Evolutionary conservation across 2,329 filamentous ascomycete genomes (phyloP).

Genomic region (Diaporthe sp.): DNA sequence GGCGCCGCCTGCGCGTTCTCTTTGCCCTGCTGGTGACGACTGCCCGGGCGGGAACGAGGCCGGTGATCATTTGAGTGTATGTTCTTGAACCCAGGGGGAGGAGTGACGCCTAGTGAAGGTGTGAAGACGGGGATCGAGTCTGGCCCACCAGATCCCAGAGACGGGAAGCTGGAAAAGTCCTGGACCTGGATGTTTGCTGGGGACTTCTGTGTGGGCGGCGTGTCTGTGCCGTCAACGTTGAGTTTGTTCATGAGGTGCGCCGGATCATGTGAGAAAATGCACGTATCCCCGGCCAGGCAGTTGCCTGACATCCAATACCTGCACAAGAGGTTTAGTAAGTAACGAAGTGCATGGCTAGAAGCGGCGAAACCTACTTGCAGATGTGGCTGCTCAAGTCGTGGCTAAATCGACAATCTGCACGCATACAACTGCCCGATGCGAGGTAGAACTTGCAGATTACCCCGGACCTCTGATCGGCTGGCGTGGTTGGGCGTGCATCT

Average conservation of each 20-base stretch:
- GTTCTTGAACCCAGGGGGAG: constrained; percentile 79
- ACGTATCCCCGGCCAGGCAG: constrained; percentile 92
- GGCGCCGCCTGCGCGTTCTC: constrained; percentile 77
- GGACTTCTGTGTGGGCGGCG: constrained; percentile 73
- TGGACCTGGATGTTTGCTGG: constrained; percentile 82
- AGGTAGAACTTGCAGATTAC: constrained; percentile 98
- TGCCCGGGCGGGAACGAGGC: constrained; percentile 85
- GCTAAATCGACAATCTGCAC: constrained; percentile 96
- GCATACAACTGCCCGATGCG: constrained; percentile 93
- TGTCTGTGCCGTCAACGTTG: constrained; percentile 77
- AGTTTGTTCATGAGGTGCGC: constrained; percentile 87
- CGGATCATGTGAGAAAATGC: constrained; percentile 97
- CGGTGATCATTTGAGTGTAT: constrained; percentile 75
- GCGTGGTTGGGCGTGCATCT: constrained; percentile 81
- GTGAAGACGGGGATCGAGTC: constrained; percentile 71
- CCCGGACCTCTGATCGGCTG: constrained; percentile 82
- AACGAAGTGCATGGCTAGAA: constrained; percentile 19
- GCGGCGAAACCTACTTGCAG: constrained; percentile 89
- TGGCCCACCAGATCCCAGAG: constrained; percentile 73
- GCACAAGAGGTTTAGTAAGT: constrained; percentile 33
- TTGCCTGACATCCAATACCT: constrained; percentile 98
- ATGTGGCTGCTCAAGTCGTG: constrained; percentile 96
- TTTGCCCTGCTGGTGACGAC: constrained; percentile 78
- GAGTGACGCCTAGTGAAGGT: constrained; percentile 68
- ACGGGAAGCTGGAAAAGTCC: constrained; percentile 88